phyloP scores from a whole-genome alignment of 1,284 basidiomycete species.

The Megacollybia platyphylla region DNA sequence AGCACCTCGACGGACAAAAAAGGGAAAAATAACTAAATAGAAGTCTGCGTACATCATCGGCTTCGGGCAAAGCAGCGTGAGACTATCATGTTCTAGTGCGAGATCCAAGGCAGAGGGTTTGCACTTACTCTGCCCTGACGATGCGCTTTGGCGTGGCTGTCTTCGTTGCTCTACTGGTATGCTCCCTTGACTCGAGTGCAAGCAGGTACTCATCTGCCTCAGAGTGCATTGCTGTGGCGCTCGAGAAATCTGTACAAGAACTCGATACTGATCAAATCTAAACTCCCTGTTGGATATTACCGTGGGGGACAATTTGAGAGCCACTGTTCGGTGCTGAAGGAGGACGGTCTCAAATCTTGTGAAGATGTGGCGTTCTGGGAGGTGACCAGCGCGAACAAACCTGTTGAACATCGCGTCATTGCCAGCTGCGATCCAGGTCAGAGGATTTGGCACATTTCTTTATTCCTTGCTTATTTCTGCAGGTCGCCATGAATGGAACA shows the following conservation, averaged over 20 bases:
- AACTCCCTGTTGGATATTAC: conserved; percentile 2
- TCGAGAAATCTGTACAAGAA: not conserved
- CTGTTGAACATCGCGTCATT: conserved; percentile 28
- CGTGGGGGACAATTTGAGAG: conserved; percentile 6
- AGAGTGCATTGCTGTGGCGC: too few species aligned
- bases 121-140: too few species aligned
- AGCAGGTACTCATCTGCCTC: too few species aligned
- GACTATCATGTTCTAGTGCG: too few species aligned
- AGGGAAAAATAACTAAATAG: too few species aligned
- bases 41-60: too few species aligned
- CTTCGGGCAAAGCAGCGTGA: too few species aligned
- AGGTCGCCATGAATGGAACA: conserved; percentile 45
- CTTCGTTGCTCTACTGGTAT: too few species aligned
- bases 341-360: conserved; percentile 33
- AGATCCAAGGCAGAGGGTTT: too few species aligned
- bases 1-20: too few species aligned
- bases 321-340: conserved; percentile 27
- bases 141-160: too few species aligned
- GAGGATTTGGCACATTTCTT: conserved; percentile 28
- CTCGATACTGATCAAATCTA: conserved; percentile 1
- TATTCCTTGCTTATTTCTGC: conserved; percentile 18
- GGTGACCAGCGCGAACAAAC: conserved; percentile 17
- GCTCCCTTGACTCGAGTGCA: too few species aligned
- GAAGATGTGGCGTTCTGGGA: conserved; percentile 59
- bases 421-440: conserved; percentile 42